These are phyloP conservation scores for Coelastrella sp. DNA, from an alignment of 139 green algal genomes.

Conservation along the genomic window DNA sequence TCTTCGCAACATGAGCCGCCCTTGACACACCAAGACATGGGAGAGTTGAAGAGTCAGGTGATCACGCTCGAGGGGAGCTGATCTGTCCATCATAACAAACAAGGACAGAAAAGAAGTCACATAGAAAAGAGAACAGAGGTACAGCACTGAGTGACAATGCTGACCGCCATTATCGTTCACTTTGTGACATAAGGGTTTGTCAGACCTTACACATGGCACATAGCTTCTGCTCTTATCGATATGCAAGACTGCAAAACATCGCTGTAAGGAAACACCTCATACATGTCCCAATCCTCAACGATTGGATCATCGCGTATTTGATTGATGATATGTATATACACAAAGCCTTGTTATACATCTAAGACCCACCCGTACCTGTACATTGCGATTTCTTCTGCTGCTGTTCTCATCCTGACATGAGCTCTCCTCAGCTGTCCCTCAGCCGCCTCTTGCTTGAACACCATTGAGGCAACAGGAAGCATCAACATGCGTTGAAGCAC, in stretches of 20 bases:
- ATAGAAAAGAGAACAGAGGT: no score
- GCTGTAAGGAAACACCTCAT: no score
- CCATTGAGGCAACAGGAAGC: constrained; percentile 56
- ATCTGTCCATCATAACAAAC: not conserved
- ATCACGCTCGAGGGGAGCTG: not conserved
- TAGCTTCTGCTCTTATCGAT: not conserved
- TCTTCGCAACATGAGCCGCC: constrained; percentile 51
- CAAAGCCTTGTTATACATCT: no score
- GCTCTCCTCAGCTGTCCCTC: constrained; percentile 67
- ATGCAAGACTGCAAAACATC: not conserved
- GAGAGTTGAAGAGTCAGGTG: constrained; percentile 52
- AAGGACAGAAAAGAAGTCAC: not conserved
- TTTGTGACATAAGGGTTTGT: no score
- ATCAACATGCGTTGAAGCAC: constrained; percentile 63
- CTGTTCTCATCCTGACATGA: constrained; percentile 52
- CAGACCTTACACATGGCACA: not conserved
- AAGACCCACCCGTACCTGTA: not conserved
- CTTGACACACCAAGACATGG: constrained; percentile 54
- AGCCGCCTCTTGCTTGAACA: constrained; percentile 63
- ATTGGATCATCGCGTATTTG: no score
- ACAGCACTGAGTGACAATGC: no score
- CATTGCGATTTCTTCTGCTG: constrained; percentile 14
- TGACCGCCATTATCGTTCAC: no score
- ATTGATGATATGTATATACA: no score
- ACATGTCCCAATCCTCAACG: no score